Percentiles rank a stretch among this genome's conserved stretches.
Conservation (phyloP, 305 asterid species). For the Nicotiana rustica region DNA sequence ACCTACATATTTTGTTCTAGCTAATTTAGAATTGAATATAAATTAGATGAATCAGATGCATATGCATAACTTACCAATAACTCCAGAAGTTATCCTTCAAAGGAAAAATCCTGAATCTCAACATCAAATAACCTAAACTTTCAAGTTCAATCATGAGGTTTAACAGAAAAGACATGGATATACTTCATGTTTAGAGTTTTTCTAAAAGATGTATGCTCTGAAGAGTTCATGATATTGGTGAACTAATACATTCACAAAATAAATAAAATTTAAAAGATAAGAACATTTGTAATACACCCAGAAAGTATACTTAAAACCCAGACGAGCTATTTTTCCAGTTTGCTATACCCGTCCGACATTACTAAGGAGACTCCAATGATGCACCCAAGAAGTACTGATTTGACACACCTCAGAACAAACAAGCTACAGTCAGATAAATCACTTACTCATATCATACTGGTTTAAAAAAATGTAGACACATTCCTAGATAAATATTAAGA, state of each 20-base stretch:
- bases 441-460: neutral
- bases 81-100: neutral
- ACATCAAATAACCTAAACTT: constrained; percentile 21
- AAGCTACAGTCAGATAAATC: constrained; percentile 21
- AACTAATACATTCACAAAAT: neutral
- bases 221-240: constrained; percentile 16
- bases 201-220: neutral
- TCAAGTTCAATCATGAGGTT: neutral
- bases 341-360: neutral
- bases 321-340: neutral
- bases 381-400: constrained; percentile 8
- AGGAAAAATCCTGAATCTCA: neutral
- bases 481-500: constrained; percentile 2
- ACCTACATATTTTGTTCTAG: neutral
- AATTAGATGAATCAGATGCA: constrained; percentile 1
- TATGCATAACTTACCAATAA: neutral
- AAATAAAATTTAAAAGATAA: neutral
- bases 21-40: neutral
- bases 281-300: neutral
- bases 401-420: neutral
- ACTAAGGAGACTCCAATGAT: neutral
- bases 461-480: neutral
- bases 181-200: neutral
- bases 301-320: neutral
- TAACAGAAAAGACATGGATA: neutral